Base-by-base conservation (phyloP, 495 filamentous ascomycete species). In the Lasiosphaeria hispida region DNA sequence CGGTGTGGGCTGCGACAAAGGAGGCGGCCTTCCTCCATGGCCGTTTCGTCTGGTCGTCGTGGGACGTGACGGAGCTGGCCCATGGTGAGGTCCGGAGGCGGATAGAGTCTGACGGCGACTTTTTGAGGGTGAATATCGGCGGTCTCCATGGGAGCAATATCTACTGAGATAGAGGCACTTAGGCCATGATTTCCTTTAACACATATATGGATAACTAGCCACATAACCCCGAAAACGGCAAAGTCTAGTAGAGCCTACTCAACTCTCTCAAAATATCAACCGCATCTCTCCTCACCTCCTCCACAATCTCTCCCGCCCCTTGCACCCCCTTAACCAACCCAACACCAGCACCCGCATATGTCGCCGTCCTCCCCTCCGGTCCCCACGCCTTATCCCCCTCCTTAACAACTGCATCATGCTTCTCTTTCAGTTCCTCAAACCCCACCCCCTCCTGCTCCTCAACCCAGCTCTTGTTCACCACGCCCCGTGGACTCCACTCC, bases 231-330 rank as follows among this genome's bases (percentile, higher is more conserved):
- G 15, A 44, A 17, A 17, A 44, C 17, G 7, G 6, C 6, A 17
- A 44, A 14, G 23, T 44, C 42, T 8, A 10, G 42, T 17, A n/a
- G n/a, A n/a, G n/a, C n/a, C n/a, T n/a, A n/a, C n/a, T 30, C 54
- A 65, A 57, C 4, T 15, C 19, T 34, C 37, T 53, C 17, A 91
- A 61, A 54, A 87, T 75, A 4, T 77, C 75, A 17, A 81, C 75
- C 1, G 87, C 85, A 69, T 90, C 82, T 35, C 69, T 65, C 41
- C 88, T 83, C 72, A 89, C 86, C 53, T 85, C 80, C 55, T 77
- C 78, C 10, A 93, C 80, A 73, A 96, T 91, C 34, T 76, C 72
- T 35, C 74, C 81, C 4, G 91, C 90, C 0, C 83, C 83, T 64
- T 83, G 79, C 14, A 92, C 82, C 17, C 81, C 76, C 48, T 76